phyloP scores from a whole-genome alignment of 495 filamentous ascomycete genomes.

The Clohesyomyces aquaticus region DNA sequence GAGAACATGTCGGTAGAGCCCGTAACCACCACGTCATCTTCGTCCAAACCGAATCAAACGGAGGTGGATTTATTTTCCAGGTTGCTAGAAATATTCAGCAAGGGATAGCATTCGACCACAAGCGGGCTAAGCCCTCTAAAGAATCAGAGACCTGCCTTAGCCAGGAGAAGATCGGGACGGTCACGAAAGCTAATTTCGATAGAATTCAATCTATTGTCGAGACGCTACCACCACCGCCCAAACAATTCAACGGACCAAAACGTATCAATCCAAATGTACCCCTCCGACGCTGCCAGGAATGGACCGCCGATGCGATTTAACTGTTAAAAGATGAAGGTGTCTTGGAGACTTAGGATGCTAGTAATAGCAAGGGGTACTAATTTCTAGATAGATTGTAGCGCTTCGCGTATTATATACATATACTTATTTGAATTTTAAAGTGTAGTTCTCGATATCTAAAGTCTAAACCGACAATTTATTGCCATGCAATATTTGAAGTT shows the following conservation, averaged over 20 bases:
- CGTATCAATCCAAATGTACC: constrained; percentile 22
- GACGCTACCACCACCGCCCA: constrained; percentile 15
- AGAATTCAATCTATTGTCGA: constrained; percentile 12
- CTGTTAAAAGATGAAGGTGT: constrained; percentile 14
- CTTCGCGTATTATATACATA: constrained; percentile 10
- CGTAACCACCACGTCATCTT: constrained; percentile 30
- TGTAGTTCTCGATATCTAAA: constrained; percentile 18
- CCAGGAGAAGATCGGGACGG: constrained; percentile 18
- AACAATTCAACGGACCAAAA: constrained; percentile 27
- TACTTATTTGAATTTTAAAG: constrained; percentile 11
- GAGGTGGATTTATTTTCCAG: constrained; percentile 22
- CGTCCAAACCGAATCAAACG: constrained; percentile 17
- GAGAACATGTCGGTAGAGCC: background rate
- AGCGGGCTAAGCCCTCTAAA: background rate
- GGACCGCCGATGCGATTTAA: constrained; percentile 24
- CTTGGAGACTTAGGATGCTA: constrained; percentile 13
- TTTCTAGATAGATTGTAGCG: constrained; percentile 19
- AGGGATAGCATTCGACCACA: constrained; percentile 25
- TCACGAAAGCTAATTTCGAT: constrained; percentile 20
- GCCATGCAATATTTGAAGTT: constrained; percentile 20
- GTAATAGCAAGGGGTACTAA: constrained; percentile 15
- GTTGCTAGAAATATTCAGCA: constrained; percentile 25
- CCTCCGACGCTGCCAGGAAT: constrained; percentile 31
- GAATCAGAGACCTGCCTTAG: constrained; percentile 1
- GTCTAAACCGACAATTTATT: constrained; percentile 17